Percentiles rank a stretch among this genome's conserved stretches.
These are phyloP conservation scores for Mortierella sp. DNA, from an alignment of 371 early-diverging fungal species.

Conservation along the genomic window DNA sequence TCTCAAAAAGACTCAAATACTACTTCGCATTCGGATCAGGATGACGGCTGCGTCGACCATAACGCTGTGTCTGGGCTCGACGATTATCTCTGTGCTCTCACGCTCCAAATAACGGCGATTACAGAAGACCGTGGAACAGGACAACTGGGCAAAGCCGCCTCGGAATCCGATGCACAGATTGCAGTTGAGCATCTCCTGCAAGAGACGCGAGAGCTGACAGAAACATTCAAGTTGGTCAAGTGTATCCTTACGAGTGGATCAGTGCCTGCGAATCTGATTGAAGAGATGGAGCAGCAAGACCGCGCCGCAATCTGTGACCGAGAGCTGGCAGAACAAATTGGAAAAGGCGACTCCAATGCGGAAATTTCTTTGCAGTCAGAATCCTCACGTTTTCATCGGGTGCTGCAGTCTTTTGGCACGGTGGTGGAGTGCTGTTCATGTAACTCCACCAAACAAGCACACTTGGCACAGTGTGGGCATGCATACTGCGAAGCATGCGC, in stretches of 20 bases:
- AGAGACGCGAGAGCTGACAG: slow-evolving; percentile 27
- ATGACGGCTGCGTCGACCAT: background rate
- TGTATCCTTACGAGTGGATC: slow-evolving; percentile 11
- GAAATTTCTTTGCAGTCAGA: slow-evolving; percentile 2
- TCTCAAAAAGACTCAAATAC: no score
- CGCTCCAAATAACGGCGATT: background rate
- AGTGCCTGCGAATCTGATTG: slow-evolving; percentile 13
- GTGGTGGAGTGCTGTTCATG: slow-evolving; percentile 28
- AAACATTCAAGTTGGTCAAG: slow-evolving; percentile 21
- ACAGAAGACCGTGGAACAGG: slow-evolving; percentile 14
- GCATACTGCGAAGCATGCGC: slow-evolving; percentile 29
- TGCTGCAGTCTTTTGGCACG: slow-evolving; percentile 1
- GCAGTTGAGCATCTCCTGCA: slow-evolving; percentile 27
- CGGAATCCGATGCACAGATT: slow-evolving; percentile 24
- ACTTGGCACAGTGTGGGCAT: slow-evolving; percentile 26
- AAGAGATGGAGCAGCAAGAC: slow-evolving; percentile 19
- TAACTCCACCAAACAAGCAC: background rate
- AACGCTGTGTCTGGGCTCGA: background rate
- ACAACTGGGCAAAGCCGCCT: slow-evolving; percentile 12
- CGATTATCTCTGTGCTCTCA: background rate
- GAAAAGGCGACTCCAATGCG: slow-evolving; percentile 11
- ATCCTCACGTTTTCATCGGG: slow-evolving; percentile 1
- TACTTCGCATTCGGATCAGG: no score
- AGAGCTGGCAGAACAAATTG: slow-evolving; percentile 19
- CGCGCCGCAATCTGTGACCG: background rate